phyloP scores from a whole-genome alignment of 2,329 filamentous ascomycete species.

The Biscogniauxia marginata region DNA sequence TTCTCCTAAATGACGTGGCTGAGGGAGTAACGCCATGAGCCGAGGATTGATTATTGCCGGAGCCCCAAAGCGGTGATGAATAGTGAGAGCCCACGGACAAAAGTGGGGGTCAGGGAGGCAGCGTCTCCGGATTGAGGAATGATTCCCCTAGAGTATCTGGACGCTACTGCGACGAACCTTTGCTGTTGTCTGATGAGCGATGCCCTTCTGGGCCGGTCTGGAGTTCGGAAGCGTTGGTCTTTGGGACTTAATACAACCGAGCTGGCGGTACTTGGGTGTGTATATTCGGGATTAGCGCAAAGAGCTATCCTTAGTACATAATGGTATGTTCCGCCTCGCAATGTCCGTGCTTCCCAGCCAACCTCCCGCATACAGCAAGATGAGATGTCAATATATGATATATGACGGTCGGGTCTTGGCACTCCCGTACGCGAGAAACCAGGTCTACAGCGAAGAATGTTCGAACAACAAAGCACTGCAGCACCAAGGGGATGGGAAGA shows the following conservation, averaged over 20 bases:
- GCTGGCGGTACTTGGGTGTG: conserved; percentile 12
- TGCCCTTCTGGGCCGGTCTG: conserved; percentile 17
- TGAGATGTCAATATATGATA: conserved; percentile 25
- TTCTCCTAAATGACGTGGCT: conserved; percentile 11
- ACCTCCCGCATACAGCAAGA: conserved; percentile 9
- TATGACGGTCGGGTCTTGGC: conserved; percentile 11
- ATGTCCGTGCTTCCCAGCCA: conserved; percentile 15
- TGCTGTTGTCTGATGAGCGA: conserved; percentile 17
- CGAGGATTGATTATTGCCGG: conserved; percentile 17
- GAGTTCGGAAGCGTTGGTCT: conserved; percentile 10
- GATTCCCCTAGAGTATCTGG: conserved; percentile 16
- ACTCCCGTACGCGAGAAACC: neutral
- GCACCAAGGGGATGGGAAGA: neutral
- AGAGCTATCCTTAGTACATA: conserved; percentile 12
- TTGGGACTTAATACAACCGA: conserved; percentile 16
- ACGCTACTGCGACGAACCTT: conserved; percentile 11
- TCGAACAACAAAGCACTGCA: neutral
- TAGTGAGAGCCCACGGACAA: conserved; percentile 16
- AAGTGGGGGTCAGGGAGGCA: conserved; percentile 17
- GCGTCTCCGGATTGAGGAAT: conserved; percentile 19
- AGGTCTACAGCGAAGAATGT: neutral
- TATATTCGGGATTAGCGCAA: neutral
- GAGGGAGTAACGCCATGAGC: conserved; percentile 17
- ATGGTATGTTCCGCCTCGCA: neutral
- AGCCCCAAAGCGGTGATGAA: conserved; percentile 12